Conservation (phyloP, 2,329 filamentous ascomycete genomes). For the Trichoderma semiorbis region DNA sequence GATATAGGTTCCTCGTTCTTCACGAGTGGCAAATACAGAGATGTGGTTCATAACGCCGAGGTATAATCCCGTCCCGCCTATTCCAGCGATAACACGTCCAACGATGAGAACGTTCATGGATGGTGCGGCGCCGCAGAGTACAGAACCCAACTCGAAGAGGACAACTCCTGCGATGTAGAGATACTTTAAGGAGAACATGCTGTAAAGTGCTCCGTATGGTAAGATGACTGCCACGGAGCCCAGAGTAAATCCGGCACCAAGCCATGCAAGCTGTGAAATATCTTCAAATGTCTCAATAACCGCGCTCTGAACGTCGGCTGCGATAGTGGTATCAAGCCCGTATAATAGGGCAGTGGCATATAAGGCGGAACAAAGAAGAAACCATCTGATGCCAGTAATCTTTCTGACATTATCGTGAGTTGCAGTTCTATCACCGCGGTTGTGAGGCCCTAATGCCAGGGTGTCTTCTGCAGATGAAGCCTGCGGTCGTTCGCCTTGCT, state of each 20-base stretch:
- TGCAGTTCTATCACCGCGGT: background rate
- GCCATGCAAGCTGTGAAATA: conserved; percentile 38
- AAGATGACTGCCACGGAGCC: conserved; percentile 39
- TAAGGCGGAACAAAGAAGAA: background rate
- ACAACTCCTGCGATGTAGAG: conserved; percentile 26
- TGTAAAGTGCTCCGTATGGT: conserved; percentile 36
- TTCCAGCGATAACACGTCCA: background rate
- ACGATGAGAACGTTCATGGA: background rate
- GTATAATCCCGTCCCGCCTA: background rate
- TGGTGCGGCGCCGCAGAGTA: background rate
- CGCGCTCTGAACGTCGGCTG: background rate
- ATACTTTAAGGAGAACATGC: conserved; percentile 44
- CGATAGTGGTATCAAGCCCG: background rate
- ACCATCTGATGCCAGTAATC: background rate
- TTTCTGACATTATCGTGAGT: background rate
- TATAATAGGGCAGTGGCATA: background rate
- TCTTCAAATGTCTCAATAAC: background rate
- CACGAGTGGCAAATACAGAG: background rate
- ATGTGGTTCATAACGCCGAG: background rate
- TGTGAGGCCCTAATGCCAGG: background rate
- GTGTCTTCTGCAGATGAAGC: background rate
- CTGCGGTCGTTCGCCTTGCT: background rate
- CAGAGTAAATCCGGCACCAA: conserved; percentile 38
- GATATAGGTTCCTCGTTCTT: background rate
- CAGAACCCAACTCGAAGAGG: background rate